These are phyloP conservation scores for Aegilops sharonensis DNA, from an alignment of 176 grass and related monocot genomes.

Conservation along the genomic window DNA sequence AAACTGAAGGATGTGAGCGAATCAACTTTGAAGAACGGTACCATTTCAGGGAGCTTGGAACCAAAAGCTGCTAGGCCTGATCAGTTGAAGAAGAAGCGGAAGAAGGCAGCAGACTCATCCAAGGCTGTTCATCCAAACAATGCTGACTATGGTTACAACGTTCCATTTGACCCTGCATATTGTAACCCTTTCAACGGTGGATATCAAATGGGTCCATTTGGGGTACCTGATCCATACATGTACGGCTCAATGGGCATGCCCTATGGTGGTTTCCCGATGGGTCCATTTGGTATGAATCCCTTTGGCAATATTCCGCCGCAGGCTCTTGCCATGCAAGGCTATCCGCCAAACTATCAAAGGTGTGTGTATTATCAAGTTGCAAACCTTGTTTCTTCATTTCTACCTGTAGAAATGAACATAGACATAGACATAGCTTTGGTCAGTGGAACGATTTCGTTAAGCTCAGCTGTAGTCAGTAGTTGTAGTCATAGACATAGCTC, in stretches of 20 bases:
- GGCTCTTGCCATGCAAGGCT: constrained; percentile 29
- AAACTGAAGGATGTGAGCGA: constrained; percentile 23
- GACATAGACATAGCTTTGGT: too few relatives aligned
- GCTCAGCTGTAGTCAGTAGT: too few relatives aligned
- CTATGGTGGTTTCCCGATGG: constrained; percentile 31
- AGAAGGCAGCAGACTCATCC: constrained; percentile 31
- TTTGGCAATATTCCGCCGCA: constrained; percentile 13
- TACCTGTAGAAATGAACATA: not conserved
- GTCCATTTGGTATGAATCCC: constrained; percentile 14
- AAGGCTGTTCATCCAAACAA: constrained; percentile 20
- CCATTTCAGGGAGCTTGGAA: constrained; percentile 18
- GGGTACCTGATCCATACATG: constrained; percentile 39
- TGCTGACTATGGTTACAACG: constrained; percentile 29
- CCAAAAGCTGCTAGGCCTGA: constrained; percentile 9
- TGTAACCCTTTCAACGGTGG: constrained; percentile 35
- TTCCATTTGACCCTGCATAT: constrained; percentile 37
- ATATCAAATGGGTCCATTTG: constrained; percentile 16
- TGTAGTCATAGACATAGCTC: too few relatives aligned
- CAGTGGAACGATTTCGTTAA: too few relatives aligned
- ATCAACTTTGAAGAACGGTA: constrained; percentile 8
- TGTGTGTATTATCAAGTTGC: constrained; percentile 1
- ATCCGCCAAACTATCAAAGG: constrained; percentile 30
- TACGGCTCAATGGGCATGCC: constrained; percentile 25
- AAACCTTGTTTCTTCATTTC: not conserved
- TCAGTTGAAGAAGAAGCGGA: constrained; percentile 38